Evolutionary conservation across 805 yeast species (phyloP).

Genomic region (Metahyphopichia silvanorum): DNA sequence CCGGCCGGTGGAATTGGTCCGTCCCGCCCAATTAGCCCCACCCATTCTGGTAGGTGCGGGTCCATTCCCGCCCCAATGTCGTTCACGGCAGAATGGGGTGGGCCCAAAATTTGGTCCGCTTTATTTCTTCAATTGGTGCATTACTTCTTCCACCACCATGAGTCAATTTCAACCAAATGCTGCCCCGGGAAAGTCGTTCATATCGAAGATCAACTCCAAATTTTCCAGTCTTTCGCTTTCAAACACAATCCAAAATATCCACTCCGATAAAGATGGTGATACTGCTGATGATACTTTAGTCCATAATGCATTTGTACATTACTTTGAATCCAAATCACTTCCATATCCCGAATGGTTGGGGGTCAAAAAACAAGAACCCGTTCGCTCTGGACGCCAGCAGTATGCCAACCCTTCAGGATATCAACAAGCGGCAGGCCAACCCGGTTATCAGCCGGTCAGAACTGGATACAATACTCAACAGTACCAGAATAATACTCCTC

Average conservation of each 20-base stretch:
- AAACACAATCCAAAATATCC: slow-evolving; percentile 12
- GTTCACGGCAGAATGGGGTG: too few relatives aligned
- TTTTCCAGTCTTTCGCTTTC: slow-evolving; percentile 34
- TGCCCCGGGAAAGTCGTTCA: slow-evolving; percentile 23
- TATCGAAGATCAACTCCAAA: slow-evolving; percentile 32
- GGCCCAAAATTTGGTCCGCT: too few relatives aligned
- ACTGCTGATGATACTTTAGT: slow-evolving; percentile 37
- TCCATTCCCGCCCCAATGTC: too few relatives aligned
- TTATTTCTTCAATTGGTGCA: too few relatives aligned
- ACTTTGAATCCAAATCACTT: slow-evolving; percentile 26
- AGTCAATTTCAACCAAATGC: slow-evolving; percentile 13
- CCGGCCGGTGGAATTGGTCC: too few relatives aligned
- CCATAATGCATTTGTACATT: slow-evolving; percentile 41
- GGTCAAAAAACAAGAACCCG: slow-evolving; percentile 13
- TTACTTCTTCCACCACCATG: too few relatives aligned
- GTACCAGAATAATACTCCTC: slow-evolving; percentile 2
- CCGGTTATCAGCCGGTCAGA: slow-evolving; percentile 23
- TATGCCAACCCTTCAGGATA: slow-evolving; percentile 5
- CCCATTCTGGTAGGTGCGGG: too few relatives aligned
- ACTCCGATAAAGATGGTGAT: slow-evolving; percentile 36
- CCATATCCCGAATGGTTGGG: slow-evolving; percentile 47
- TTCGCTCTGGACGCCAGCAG: not conserved
- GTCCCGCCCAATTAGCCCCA: too few relatives aligned
- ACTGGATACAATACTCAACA: slow-evolving; percentile 14
- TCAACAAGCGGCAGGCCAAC: slow-evolving; percentile 3